Conservation (phyloP, 108 stramenopile species). For the Chaetoceros tenuissimus region DNA sequence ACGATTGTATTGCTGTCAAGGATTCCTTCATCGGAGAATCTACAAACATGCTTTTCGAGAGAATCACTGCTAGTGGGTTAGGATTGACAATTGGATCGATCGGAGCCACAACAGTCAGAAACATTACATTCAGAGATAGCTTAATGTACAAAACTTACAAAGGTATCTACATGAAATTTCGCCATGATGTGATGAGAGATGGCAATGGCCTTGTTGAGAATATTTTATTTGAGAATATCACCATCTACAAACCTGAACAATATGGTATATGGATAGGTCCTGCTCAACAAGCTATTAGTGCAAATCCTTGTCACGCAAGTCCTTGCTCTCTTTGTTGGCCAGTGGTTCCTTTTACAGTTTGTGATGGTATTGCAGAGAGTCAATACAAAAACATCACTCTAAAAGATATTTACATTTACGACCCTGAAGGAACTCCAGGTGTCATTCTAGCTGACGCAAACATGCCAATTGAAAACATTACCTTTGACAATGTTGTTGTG, state of each 20-base stretch:
- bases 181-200: background rate
- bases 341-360: conserved; percentile 13
- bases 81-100: conserved; percentile 48
- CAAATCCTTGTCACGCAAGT: conserved; percentile 23
- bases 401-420: conserved; percentile 17
- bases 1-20: conserved; percentile 44
- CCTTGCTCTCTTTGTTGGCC: conserved; percentile 38
- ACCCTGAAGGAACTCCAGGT: conserved; percentile 15
- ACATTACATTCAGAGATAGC: conserved; percentile 50
- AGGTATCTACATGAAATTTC: conserved; percentile 55
- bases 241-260: conserved; percentile 33
- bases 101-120: conserved; percentile 23
- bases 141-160: conserved; percentile 32
- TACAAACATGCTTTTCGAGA: conserved; percentile 37
- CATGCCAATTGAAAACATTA: conserved; percentile 15
- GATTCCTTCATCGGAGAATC: conserved; percentile 16
- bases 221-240: conserved; percentile 34
- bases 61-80: conserved; percentile 36
- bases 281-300: conserved; percentile 29
- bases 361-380: conserved; percentile 7
- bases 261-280: conserved; percentile 62
- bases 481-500: conserved; percentile 15
- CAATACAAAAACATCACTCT: conserved; percentile 19
- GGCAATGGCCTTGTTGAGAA: conserved; percentile 19
- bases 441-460: conserved; percentile 12